Base-by-base conservation (phyloP, 208 protist genomes). In the Wallacemonas sp. region DNA sequence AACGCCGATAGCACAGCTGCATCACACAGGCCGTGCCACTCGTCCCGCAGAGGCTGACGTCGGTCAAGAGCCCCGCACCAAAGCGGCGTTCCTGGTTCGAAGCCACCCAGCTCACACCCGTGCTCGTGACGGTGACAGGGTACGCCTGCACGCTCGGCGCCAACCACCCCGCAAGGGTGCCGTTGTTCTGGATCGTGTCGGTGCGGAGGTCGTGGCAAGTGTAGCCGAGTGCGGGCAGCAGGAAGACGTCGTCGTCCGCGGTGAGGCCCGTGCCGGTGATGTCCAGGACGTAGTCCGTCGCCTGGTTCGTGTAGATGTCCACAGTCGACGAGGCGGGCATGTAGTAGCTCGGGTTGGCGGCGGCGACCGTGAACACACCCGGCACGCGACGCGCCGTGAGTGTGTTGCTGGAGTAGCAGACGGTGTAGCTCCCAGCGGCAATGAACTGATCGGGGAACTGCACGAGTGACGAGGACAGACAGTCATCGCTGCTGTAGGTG, bases 181-280 rank as follows among this genome's bases (percentile, higher is more conserved):
- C 75, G 63, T 93, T 83, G 52, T 39, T 73, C 46, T 83, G 72
- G 14, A 92, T 65, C 17, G 57, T 68, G 65, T 62, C 72, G 9
- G 65, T 92, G 66, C 78, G 74, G 49, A 95, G 80, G 76, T 94
- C 87, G 76, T 96, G 92, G 73, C 92, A 96, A 36, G 70, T 78
- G 74, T 82, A 90, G 63, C 81, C 80, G n/a, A 58, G 80, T n/a
- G 49, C 63, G 0, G 92, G 75, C 23, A 96, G 62, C 11, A 96
- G 48, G 61, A 96, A 94, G 39, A 84, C 76, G 38, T 76, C 46
- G 63, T 95, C 92, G 11, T 43, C 14, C 21, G 43, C 58, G 30
- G 36, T 36, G 17, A 96, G 85, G n/a, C 67, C 68, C 19, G 65
- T 85, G 33, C 92, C 92, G 33, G 64, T 71, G 58, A 96, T 74